Base-by-base conservation (phyloP, 2,329 filamentous ascomycete genomes). In the Trichoderma gracile region DNA sequence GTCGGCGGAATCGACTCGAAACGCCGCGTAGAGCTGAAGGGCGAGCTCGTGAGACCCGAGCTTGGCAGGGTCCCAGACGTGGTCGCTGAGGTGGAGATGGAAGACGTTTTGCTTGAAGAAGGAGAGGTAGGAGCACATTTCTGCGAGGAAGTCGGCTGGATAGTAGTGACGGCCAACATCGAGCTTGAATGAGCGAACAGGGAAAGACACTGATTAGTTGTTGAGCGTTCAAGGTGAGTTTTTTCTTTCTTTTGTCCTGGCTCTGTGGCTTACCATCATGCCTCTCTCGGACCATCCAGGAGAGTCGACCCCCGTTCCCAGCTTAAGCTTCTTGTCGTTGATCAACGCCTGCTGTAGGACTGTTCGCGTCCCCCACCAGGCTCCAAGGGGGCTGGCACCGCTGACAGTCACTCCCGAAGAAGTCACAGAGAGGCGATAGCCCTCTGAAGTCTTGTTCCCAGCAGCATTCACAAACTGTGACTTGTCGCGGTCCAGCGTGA, bases 281-380 rank as follows among this genome's bases (percentile, higher is more conserved):
- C 64, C 64, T 47, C 64, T 63, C 43, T 66, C 59, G 3, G 59
- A 47, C 64, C 64, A 66, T n/a, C 64, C 64, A 10, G 64, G 59
- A 40, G 64, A 63, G 21, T 64, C 64, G 2, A 66, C 12, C 0
- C 64, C 64, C 3, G 60, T 43, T 33, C 59, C 57, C 5, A 63
- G 30, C 60, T 63, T 66, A 19, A 66, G 3, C 53, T 65, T 66
- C 23, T 65, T 66, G 56, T 46, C 68, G 3, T 72, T 72, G 38
- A 85, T 71, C 25, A 81, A 66, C 3, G 80, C 77, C 67, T 80
- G 81, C 56, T 87, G 84, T 6, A 86, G 69, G 14, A 86, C 67
- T 1, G 83, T 82, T 40, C 84, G 77, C 0, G 84, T 86, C 49
- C 80, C 84, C 84, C 84, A 86, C 81, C 82, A 86, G 49, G 78